Evolutionary conservation across 805 yeast genomes (phyloP).

Genomic region (Myxozyma neotropica): DNA sequence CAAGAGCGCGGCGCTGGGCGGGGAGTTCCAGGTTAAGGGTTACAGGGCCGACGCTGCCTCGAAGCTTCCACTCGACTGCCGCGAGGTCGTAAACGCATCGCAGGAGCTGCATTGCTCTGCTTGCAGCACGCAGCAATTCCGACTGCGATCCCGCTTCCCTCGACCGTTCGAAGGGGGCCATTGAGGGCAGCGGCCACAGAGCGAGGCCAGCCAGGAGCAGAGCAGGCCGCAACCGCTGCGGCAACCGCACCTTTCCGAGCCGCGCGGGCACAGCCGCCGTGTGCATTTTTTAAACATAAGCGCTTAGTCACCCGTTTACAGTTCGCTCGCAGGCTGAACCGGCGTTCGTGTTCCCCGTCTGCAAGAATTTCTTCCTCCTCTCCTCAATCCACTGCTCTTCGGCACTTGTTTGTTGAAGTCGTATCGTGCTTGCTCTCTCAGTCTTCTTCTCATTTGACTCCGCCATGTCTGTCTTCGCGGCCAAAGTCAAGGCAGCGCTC

Average conservation of each 20-base stretch:
- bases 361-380: background rate
- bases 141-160: too few species aligned
- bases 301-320: background rate
- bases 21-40: background rate
- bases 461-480: constrained; percentile 40
- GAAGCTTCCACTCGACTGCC: too few species aligned
- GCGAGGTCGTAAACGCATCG: too few species aligned
- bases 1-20: constrained; percentile 1
- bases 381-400: background rate
- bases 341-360: background rate
- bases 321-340: background rate
- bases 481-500: constrained; percentile 68
- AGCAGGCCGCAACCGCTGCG: constrained; percentile 12
- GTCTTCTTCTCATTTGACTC: background rate
- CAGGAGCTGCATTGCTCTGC: too few species aligned
- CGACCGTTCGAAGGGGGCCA: too few species aligned
- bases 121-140: too few species aligned
- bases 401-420: background rate
- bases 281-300: background rate
- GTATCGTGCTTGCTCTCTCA: background rate
- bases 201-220: too few species aligned
- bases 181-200: too few species aligned
- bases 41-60: too few species aligned
- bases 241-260: constrained; percentile 8
- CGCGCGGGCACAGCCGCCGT: background rate